Percentiles rank a stretch among this genome's conserved stretches.
Evolutionary conservation across 129 eudicot genomes (phyloP).

Genomic region (Pulicaria dysenterica): DNA sequence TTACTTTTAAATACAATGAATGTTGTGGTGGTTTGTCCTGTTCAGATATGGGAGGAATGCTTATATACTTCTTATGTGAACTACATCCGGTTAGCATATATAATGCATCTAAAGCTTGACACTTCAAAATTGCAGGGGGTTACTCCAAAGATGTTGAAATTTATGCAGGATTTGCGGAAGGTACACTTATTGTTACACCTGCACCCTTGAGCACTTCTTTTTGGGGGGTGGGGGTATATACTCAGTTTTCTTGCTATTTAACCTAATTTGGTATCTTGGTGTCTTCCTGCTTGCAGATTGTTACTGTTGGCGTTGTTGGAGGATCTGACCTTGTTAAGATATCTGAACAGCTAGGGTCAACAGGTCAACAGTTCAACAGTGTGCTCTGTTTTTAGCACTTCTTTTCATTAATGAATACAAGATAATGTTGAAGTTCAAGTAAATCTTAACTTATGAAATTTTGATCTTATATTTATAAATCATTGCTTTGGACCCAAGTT

Average conservation of each 20-base stretch:
- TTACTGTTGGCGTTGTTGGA: conserved; percentile 88
- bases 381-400: not conserved
- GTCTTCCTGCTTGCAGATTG: conserved; percentile 54
- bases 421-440: conserved; percentile 12
- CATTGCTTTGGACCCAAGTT: conserved; percentile 14
- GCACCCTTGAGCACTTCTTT: not conserved
- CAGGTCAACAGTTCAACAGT: conserved; percentile 53
- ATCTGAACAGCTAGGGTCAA: conserved; percentile 86
- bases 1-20: not conserved
- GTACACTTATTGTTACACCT: conserved; percentile 31
- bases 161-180: conserved; percentile 86
- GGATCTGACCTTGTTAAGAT: conserved; percentile 96
- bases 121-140: conserved; percentile 52
- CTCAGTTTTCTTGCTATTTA: not conserved
- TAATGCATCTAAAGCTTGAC: conserved; percentile 6
- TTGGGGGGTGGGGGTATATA: not conserved
- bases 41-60: not conserved
- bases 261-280: conserved; percentile 13
- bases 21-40: not conserved
- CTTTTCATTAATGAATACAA: not conserved
- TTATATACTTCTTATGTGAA: not conserved
- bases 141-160: conserved; percentile 74
- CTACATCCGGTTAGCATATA: not conserved
- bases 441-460: not conserved
- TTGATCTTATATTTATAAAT: not conserved